phyloP scores from a whole-genome alignment of 2,329 filamentous ascomycete species.

The Phaeomoniella chlamydospora region DNA sequence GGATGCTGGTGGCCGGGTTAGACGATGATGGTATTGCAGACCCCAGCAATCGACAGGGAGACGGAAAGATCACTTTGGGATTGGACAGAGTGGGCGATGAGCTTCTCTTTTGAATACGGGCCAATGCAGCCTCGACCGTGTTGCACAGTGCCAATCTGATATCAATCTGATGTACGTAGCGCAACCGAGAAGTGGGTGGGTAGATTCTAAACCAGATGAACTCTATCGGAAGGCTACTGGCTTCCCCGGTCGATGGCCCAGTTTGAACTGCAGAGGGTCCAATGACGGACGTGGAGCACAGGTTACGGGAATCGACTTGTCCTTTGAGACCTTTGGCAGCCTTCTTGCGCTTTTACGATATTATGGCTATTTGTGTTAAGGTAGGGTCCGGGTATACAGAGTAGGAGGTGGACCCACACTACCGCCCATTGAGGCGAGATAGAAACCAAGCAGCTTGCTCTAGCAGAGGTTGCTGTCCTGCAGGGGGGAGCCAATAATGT shows the following conservation, averaged over 20 bases:
- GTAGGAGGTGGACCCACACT: too few species aligned
- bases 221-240: background rate
- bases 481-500: background rate
- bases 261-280: too few species aligned
- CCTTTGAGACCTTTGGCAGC: too few species aligned
- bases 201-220: background rate
- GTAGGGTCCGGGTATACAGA: too few species aligned
- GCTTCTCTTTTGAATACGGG: background rate
- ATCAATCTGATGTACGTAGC: background rate
- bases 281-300: too few species aligned
- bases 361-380: too few species aligned
- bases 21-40: background rate
- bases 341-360: too few species aligned
- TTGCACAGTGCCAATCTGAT: background rate
- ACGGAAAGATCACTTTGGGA: background rate
- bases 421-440: too few species aligned
- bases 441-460: too few species aligned
- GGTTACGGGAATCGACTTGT: too few species aligned
- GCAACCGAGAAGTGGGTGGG: background rate
- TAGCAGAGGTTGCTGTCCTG: background rate
- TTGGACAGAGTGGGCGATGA: background rate
- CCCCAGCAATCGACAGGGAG: background rate
- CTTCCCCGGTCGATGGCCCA: too few species aligned
- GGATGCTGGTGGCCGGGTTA: background rate
- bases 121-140: background rate